These are phyloP conservation scores for Raphanus sativus DNA, from an alignment of 345 rosid genomes.

Conservation along the genomic window DNA sequence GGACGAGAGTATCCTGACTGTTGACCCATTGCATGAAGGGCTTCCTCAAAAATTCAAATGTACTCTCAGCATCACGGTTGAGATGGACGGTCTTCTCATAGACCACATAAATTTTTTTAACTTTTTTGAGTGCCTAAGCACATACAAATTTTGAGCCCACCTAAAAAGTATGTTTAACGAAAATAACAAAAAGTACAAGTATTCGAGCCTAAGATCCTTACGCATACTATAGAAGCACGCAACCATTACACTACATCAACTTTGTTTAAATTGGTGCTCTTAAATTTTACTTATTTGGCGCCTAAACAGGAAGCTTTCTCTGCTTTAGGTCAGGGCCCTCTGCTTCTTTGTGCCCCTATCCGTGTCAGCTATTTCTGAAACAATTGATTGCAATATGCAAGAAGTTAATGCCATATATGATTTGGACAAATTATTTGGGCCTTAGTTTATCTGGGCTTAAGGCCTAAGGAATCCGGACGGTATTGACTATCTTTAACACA, in stretches of 20 bases:
- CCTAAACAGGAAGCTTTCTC: too few relatives aligned
- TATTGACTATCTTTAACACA: neutral
- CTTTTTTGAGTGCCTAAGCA: neutral
- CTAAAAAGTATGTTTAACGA: too few relatives aligned
- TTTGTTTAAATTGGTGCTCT: too few relatives aligned
- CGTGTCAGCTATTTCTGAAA: conserved; percentile 50
- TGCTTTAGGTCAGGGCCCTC: too few relatives aligned
- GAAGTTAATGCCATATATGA: conserved; percentile 49
- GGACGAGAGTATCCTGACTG: conserved; percentile 58
- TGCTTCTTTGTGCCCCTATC: conserved; percentile 63
- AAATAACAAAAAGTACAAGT: too few relatives aligned
- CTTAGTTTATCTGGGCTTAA: neutral
- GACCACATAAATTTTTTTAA: conserved; percentile 41
- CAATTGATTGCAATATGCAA: conserved; percentile 56
- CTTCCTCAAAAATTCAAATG: conserved; percentile 50
- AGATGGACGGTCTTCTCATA: conserved; percentile 40
- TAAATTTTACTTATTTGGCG: too few relatives aligned
- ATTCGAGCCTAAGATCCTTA: too few relatives aligned
- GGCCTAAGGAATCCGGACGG: neutral
- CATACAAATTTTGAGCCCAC: too few relatives aligned
- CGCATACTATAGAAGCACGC: too few relatives aligned
- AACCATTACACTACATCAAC: too few relatives aligned
- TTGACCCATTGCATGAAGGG: conserved; percentile 56
- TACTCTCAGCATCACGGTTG: conserved; percentile 40
- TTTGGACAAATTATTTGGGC: conserved; percentile 37